phyloP scores from a whole-genome alignment of 495 filamentous ascomycete species.

The Aspergillus egyptiacus region DNA sequence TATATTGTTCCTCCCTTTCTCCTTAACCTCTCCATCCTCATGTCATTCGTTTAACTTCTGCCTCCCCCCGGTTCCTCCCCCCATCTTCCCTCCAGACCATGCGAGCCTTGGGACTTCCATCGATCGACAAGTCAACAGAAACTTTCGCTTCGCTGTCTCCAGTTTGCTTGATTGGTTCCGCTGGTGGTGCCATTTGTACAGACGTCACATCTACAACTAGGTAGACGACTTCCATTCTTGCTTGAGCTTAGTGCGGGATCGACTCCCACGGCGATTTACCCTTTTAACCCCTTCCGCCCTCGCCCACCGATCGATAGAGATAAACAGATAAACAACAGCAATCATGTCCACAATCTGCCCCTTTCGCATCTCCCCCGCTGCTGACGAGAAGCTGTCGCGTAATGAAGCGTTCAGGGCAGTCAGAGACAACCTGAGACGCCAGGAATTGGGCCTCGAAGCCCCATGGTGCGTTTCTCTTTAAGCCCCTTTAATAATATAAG shows the following conservation, averaged over 20 bases:
- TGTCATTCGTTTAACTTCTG: neutral
- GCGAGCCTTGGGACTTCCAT: conserved; percentile 21
- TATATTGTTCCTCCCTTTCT: neutral
- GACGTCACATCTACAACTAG: conserved; percentile 15
- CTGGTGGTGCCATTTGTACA: conserved; percentile 6
- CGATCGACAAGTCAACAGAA: conserved; percentile 11
- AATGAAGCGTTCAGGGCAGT: conserved; percentile 42
- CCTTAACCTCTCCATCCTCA: neutral
- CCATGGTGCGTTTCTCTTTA: conserved; percentile 23
- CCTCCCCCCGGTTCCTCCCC: neutral
- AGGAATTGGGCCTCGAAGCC: conserved; percentile 33
- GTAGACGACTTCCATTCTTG: neutral
- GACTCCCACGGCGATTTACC: neutral
- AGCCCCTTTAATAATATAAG: neutral
- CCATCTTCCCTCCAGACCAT: conserved; percentile 16
- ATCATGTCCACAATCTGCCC: conserved; percentile 37
- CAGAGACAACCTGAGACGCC: conserved; percentile 39
- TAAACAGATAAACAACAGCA: neutral
- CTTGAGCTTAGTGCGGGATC: neutral
- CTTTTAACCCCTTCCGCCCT: neutral
- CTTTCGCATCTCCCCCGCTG: conserved; percentile 40
- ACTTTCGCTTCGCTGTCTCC: conserved; percentile 7
- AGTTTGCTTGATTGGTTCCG: conserved; percentile 12
- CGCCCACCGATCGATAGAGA: neutral
- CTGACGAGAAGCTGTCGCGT: conserved; percentile 32